A percentile compares a stretch with the other conserved stretches of the same genome.
These are phyloP conservation scores for Thuja plicata DNA, from an alignment of 83 land plant species.

Conservation along the genomic window DNA sequence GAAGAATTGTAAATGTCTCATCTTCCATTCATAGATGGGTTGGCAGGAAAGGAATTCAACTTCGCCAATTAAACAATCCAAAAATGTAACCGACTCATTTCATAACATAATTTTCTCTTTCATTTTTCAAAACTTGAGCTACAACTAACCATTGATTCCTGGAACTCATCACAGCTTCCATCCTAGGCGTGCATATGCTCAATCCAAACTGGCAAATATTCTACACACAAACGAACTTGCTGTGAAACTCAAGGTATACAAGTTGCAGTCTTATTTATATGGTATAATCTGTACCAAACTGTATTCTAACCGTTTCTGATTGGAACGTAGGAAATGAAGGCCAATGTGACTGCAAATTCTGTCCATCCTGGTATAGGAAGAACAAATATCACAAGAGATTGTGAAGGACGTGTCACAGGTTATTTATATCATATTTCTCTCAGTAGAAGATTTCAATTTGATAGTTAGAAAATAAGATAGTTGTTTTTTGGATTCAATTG, in stretches of 20 bases:
- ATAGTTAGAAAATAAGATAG: not conserved
- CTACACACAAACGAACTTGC: conserved; percentile 60
- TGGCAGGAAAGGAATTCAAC: conserved; percentile 41
- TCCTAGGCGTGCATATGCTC: conserved; percentile 64
- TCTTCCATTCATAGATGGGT: conserved; percentile 69
- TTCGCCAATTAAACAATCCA: conserved; percentile 29
- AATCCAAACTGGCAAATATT: conserved; percentile 68
- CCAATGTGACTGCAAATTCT: conserved; percentile 64
- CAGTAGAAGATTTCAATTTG: not conserved
- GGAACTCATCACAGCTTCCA: conserved; percentile 24
- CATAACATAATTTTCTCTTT: not conserved
- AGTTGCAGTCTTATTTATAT: not conserved
- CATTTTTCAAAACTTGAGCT: not conserved
- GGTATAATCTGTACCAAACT: no score
- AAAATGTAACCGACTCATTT: conserved; percentile 5
- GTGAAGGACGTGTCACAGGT: conserved; percentile 65
- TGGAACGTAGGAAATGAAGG: conserved; percentile 46
- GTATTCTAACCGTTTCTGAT: not conserved
- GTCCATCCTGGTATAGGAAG: conserved; percentile 67
- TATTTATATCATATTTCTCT: not conserved
- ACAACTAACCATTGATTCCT: not conserved
- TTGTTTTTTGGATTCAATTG: no score
- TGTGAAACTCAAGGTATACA: conserved; percentile 40
- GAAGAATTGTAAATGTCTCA: conserved; percentile 76
- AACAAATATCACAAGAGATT: conserved; percentile 61